Percentiles rank a stretch among this genome's conserved stretches.
Conservation (phyloP, 257 asterid species). For the Mentha longifolia region DNA sequence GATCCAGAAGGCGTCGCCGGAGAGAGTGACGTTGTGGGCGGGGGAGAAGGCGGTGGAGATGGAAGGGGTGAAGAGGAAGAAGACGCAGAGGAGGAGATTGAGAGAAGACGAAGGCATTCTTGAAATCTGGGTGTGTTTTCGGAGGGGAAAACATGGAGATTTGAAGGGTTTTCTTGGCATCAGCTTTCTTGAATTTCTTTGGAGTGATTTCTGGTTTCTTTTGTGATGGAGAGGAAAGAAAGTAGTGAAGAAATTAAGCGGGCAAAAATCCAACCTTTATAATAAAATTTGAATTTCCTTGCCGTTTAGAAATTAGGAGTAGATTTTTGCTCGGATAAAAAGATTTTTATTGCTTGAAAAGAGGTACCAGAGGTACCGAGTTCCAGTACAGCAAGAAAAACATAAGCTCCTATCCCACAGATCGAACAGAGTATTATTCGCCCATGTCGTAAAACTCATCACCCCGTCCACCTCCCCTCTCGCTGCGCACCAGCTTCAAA, state of each 20-base stretch:
- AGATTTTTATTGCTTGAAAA: no score
- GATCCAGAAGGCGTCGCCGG: conserved; percentile 57
- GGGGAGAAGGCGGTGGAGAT: conserved; percentile 38
- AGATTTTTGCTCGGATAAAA: no score
- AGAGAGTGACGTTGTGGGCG: conserved; percentile 49
- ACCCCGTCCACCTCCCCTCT: no score
- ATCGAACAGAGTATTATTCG: no score
- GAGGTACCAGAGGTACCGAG: no score
- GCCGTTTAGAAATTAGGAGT: no score
- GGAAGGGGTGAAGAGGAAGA: conserved; percentile 37
- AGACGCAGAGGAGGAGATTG: conserved; percentile 29
- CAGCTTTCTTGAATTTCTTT: neutral
- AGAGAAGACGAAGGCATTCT: conserved; percentile 34
- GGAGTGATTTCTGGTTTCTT: neutral
- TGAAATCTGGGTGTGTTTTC: neutral
- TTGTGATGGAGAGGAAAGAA: neutral
- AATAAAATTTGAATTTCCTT: no score
- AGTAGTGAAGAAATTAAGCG: neutral
- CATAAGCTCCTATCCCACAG: no score
- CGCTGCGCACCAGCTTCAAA: no score
- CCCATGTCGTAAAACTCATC: no score
- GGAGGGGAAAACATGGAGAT: conserved; percentile 1
- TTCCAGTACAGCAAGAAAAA: no score
- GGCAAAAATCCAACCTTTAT: neutral
- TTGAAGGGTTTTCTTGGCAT: neutral